Base-by-base conservation (phyloP, 345 rosid genomes). In the Populus pruinosa region DNA sequence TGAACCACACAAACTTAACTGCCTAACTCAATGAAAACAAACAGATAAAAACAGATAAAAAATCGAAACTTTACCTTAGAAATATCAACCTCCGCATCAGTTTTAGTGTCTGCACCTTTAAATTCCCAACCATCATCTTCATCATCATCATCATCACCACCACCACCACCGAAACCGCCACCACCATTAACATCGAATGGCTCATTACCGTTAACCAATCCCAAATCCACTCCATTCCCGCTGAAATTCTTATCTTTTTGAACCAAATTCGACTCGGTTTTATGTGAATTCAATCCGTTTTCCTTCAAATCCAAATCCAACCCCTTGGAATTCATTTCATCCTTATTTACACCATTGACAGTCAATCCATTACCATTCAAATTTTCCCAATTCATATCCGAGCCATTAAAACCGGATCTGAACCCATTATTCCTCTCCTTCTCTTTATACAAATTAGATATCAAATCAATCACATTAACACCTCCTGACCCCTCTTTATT, bases 111-210 rank as follows among this genome's bases (percentile, higher is more conserved):
- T 63, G 85, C 85, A 71, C 53, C 85, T 67, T 74, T 78, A 47
- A 86, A 87, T 77, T 81, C 88, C 90, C 87, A 87, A 7, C 78
- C 85, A 49, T 81, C 83, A 23, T 83, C 85, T 12, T 77, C 78
- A 0, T 55, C 82, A 1, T 66, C 69, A 1, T 31, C 39, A 14
- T 14, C 86, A 64, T 79, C 83, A 27, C 82, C 84, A 20, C 74
- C 78, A 0, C 43, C 82, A 2, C 29, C 68, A 1, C 6, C 36
- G 14, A 2, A 2, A 5, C 10, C 43, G 0, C 0, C 44, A 10
- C 18, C 76, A 4, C 65, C 67, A 36, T n/a, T 62, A 71, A 31
- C 23, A 31, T 9, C 67, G 25, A 69, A 44, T 17, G 27, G 39
- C 25, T 55, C 74, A 61, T 56, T 61, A 53, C 41, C 72, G 27